Percentiles rank a stretch among this genome's conserved stretches.
Conservation (phyloP, 495 filamentous ascomycete species). For the Xylaria castorea region DNA sequence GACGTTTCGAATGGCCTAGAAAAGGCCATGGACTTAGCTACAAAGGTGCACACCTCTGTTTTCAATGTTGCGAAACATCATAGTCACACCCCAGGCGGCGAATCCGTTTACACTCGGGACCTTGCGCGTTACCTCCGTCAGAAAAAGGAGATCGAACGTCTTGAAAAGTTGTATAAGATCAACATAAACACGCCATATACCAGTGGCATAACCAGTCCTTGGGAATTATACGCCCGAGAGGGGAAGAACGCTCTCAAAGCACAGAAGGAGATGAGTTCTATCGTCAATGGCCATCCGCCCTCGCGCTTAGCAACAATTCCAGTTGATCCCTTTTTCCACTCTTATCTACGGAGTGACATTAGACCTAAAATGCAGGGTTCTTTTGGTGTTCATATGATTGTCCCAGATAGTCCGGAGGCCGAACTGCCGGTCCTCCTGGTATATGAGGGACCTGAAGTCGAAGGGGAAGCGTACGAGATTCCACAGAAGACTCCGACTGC, state of each 20-base stretch:
- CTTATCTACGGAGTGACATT: conserved; percentile 70
- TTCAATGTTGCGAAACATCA: conserved; percentile 81
- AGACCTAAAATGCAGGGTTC: conserved; percentile 69
- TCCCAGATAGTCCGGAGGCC: conserved; percentile 68
- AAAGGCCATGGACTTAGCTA: conserved; percentile 80
- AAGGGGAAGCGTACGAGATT: conserved; percentile 67
- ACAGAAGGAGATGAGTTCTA: conserved; percentile 77
- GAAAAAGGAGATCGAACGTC: conserved; percentile 73
- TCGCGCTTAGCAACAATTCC: conserved; percentile 70
- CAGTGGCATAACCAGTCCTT: conserved; percentile 67
- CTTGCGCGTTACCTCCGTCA: conserved; percentile 83
- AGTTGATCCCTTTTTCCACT: conserved; percentile 88
- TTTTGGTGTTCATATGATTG: conserved; percentile 78
- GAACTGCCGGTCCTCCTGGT: conserved; percentile 75
- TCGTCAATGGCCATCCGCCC: conserved; percentile 82
- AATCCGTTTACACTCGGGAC: conserved; percentile 78
- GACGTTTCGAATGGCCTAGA: conserved; percentile 75
- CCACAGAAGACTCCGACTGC: conserved; percentile 64
- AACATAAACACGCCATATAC: conserved; percentile 78
- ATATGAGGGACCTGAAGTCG: conserved; percentile 72
- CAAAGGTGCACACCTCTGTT: conserved; percentile 77
- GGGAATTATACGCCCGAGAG: conserved; percentile 85
- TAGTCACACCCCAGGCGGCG: conserved; percentile 71
- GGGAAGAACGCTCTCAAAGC: conserved; percentile 83
- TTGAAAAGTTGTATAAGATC: conserved; percentile 79